A percentile compares a stretch with the other conserved stretches of the same genome.
phyloP scores from a whole-genome alignment of 1,284 basidiomycete genomes.

The Trametes polyzona region DNA sequence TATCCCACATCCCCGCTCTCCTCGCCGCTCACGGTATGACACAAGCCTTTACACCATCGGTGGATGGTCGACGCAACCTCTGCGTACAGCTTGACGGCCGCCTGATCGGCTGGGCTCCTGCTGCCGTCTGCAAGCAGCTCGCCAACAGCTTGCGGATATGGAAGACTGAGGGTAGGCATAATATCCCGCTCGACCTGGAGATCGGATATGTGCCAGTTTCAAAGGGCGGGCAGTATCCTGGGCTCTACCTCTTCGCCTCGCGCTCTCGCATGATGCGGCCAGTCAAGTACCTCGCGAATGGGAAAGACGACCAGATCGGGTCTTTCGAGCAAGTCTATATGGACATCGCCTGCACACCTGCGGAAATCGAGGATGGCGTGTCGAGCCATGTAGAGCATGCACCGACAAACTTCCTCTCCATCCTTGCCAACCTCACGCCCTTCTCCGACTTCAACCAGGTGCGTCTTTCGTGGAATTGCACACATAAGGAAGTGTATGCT shows the following conservation, averaged over 20 bases:
- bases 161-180: constrained; percentile 90
- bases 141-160: constrained; percentile 87
- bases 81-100: constrained; percentile 94
- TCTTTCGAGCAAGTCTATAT: constrained; percentile 99
- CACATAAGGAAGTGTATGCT: constrained; percentile 10
- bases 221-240: constrained; percentile 96
- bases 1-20: constrained; percentile 81
- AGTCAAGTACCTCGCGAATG: constrained; percentile 90
- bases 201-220: constrained; percentile 92
- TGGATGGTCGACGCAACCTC: constrained; percentile 84
- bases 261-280: constrained; percentile 97
- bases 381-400: constrained; percentile 94
- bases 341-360: constrained; percentile 93
- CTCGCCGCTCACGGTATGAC: constrained; percentile 95
- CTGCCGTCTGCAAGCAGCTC: constrained; percentile 77
- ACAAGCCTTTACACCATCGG: constrained; percentile 77
- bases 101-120: constrained; percentile 94
- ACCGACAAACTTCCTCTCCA: constrained; percentile 95
- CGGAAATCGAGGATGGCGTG: constrained; percentile 84
- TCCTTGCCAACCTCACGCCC: constrained; percentile 80
- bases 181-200: constrained; percentile 93
- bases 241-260: constrained; percentile 91
- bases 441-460: constrained; percentile 98
- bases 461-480: neutral
- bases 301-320: constrained; percentile 88